Base-by-base conservation (phyloP, 768 basidiomycete genomes). In the Kwoniella europaea region DNA sequence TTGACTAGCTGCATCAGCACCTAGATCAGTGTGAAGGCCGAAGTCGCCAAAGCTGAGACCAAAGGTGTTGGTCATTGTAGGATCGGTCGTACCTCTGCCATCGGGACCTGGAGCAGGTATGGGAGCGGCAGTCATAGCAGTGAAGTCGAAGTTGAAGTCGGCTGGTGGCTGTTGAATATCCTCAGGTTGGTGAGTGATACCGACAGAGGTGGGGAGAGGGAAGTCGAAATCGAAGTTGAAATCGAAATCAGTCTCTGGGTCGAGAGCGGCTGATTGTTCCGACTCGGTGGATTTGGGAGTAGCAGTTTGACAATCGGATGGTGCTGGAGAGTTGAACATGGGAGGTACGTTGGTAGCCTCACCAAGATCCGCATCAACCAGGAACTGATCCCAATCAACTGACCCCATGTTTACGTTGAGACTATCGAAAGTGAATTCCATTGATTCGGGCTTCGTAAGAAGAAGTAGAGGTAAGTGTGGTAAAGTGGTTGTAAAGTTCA, bases 201-300 rank as follows among this genome's bases (percentile, higher is more conserved):
- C 74, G 27, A 62, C 55, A 10, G n/a, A n/a, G 20, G 53, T 16
- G 44, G 67, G 59, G 46, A 69, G 57, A 53, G 67, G 59, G 46
- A 69, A 50, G 53, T 67, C 63, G 68, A 65, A 65, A 35, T 66
- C 70, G n/a, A 73, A 67, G 56, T 71, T 62, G 66, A 78, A 70
- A 42, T 71, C 69, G 63, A 71, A 71, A 58, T 75, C 77, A 16
- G 58, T 56, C 63, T 71, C 71, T 10, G 57, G 54, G 62, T 74
- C 74, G 46, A 78, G 76, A 52, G 74, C 74, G n/a, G 68, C 72
- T 27, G 74, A 75, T 52, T 74, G 72, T 58, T 78, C 76, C 5
- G 76, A 78, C 67, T 74, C 76, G 53, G 74, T 78, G 9, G 76
- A 78, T 46, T 72, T 69, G 42, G 76, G 72, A 44, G 76, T 69